Base-by-base conservation (phyloP, 2,329 filamentous ascomycete genomes). In the Hypoxylon sp. region DNA sequence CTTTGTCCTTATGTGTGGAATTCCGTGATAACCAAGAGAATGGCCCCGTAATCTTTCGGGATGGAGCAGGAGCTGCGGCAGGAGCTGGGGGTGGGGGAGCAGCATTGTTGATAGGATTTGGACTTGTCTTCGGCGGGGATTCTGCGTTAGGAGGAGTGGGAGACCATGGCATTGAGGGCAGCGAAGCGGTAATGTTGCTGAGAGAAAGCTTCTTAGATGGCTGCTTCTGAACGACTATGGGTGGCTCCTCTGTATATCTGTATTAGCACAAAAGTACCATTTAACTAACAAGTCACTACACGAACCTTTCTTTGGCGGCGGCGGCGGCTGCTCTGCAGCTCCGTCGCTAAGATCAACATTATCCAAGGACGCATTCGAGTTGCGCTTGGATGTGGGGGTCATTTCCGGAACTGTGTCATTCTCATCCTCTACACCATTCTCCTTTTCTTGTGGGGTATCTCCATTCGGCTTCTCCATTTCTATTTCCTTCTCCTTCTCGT, bases 1-100 rank as follows among this genome's bases (percentile, higher is more conserved):
- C 84, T 70, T 86, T 86, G 2, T 88, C 84, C 68, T 86, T 86
- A 3, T 85, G 82, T 36, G 85, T 84, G 10, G 89, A 87, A 77
- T 86, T 90, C 72, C 93, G 85, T 32, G 93, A 93, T 41, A 97
- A 86, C 90, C 93, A 95, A 41, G 93, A 89, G 74, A 97, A 97
- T n/a, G 92, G 93, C 72, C 93, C 93, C 7, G 93, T 94, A 60
- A 97, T 87, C 79, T 96, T 97, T 75, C 93, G 85, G 65, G 86
- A 72, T 11, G 83, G 80, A 1, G 84, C 78, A 69, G 67, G 75
- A 55, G 68, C 69, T 25, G 77, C 74, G 3, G 80, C 78, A 10
- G 73, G 67, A 19, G 81, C 78, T 48, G 82, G 78, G 23, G 79
- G 78, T 41, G 80, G 77, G 60, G 80, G 64, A 41, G 76, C 69